Percentiles rank a stretch among this genome's conserved stretches.
These are phyloP conservation scores for Polygonum aviculare DNA, from an alignment of 148 eudicot species.

Conservation along the genomic window DNA sequence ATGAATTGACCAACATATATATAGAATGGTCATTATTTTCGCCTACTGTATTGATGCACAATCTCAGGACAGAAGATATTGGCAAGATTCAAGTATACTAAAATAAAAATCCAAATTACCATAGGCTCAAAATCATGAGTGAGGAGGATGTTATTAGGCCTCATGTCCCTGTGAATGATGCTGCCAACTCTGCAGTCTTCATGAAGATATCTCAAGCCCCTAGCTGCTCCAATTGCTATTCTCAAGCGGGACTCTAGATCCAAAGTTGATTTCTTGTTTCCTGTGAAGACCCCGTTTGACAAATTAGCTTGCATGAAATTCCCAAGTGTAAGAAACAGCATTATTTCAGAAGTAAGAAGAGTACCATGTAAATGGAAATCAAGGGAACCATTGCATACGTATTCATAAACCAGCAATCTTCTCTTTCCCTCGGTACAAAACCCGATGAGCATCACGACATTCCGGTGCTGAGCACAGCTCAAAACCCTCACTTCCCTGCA, in stretches of 20 bases:
- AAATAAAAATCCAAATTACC: conserved; percentile 31
- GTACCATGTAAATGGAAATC: conserved; percentile 80
- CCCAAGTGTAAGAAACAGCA: background rate
- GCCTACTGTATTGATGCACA: too few species aligned
- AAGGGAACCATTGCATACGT: conserved; percentile 71
- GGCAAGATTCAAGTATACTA: background rate
- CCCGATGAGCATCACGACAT: conserved; percentile 79
- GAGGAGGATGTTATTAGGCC: conserved; percentile 75
- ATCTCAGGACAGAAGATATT: too few species aligned
- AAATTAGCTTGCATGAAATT: background rate
- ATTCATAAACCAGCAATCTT: conserved; percentile 74
- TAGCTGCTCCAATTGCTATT: conserved; percentile 80
- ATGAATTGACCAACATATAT: too few species aligned
- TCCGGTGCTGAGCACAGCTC: conserved; percentile 91
- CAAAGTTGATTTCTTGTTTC: conserved; percentile 33
- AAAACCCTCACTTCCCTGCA: conserved; percentile 70
- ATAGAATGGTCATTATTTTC: too few species aligned
- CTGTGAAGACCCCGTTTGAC: conserved; percentile 20
- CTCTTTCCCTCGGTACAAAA: conserved; percentile 58
- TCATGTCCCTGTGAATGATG: conserved; percentile 71
- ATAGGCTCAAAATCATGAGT: conserved; percentile 88
- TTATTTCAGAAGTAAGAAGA: background rate
- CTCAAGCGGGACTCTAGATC: conserved; percentile 58
- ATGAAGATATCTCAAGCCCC: conserved; percentile 87
- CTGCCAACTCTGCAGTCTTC: conserved; percentile 97